Evolutionary conservation across 208 protist genomes (phyloP).

Genomic region (Strigomonas culicis): DNA sequence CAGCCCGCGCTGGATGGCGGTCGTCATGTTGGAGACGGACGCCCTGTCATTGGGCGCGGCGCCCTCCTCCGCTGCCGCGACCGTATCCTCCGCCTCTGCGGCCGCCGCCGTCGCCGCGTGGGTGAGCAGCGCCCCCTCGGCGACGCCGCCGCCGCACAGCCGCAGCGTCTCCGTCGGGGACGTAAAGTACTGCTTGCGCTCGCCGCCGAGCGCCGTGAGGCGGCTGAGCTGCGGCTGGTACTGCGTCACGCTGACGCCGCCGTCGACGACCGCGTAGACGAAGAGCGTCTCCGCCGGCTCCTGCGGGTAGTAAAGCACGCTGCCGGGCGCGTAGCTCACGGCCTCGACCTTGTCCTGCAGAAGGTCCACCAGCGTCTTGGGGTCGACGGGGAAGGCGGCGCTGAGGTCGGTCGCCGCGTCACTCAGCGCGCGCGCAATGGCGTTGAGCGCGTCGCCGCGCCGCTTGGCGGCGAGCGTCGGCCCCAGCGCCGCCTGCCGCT

Average conservation of each 20-base stretch:
- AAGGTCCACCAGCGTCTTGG: conserved; percentile 34
- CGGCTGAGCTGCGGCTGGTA: conserved; percentile 51
- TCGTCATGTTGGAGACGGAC: conserved; percentile 66
- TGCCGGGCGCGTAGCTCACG: conserved; percentile 48
- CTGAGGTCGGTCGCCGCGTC: conserved; percentile 45
- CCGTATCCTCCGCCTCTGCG: background rate
- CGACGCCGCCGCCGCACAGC: conserved; percentile 40
- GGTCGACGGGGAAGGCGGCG: conserved; percentile 43
- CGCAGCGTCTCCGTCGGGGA: conserved; percentile 55
- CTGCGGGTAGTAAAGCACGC: conserved; percentile 60
- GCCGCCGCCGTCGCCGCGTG: conserved; percentile 4
- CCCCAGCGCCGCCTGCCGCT: conserved; percentile 20
- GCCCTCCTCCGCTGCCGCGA: background rate
- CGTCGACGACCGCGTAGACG: conserved; percentile 68
- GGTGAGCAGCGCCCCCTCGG: conserved; percentile 10
- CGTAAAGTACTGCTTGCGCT: conserved; percentile 70
- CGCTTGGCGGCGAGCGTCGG: conserved; percentile 7
- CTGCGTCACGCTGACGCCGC: conserved; percentile 50
- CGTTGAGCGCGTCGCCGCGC: conserved; percentile 37
- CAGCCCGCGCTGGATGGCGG: conserved; percentile 64
- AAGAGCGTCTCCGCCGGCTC: conserved; percentile 70
- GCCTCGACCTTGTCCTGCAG: conserved; percentile 51
- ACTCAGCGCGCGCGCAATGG: conserved; percentile 45
- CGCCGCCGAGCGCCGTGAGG: conserved; percentile 4
- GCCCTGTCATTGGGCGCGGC: conserved; percentile 35